Percentiles rank a stretch among this genome's conserved stretches.
Evolutionary conservation across 108 stramenopile species (phyloP).

Genomic region (Aurantiochytrium sp.): DNA sequence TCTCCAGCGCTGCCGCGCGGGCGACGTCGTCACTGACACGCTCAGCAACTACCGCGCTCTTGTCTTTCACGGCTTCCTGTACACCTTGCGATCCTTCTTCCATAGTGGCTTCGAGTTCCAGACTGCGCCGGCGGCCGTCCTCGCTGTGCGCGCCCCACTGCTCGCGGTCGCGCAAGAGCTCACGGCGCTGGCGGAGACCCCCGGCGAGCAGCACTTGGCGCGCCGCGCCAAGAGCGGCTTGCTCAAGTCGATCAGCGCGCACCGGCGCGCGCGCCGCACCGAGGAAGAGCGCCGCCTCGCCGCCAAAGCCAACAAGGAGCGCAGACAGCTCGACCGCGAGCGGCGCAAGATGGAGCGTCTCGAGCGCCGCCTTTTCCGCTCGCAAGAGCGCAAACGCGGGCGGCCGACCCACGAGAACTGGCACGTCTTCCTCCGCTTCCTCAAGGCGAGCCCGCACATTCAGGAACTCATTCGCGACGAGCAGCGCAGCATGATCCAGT

Average conservation of each 20-base stretch:
- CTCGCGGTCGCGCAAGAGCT: neutral
- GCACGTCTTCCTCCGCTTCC: neutral
- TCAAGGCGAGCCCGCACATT: neutral
- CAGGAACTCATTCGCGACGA: neutral
- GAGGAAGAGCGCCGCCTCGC: neutral
- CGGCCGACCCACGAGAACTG: neutral
- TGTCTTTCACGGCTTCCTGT: constrained; percentile 23
- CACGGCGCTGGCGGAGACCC: neutral
- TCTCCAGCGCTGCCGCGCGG: neutral
- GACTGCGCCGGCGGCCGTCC: neutral
- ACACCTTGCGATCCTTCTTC: neutral
- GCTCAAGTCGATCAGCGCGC: neutral
- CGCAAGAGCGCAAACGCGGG: neutral
- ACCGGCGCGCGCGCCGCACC: neutral
- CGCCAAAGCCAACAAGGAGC: neutral
- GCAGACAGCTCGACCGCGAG: neutral
- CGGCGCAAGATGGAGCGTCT: neutral
- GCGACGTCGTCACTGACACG: neutral
- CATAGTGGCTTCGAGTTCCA: neutral
- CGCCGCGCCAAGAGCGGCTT: neutral
- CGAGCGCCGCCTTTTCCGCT: neutral
- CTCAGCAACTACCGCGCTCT: neutral
- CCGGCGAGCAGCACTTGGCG: neutral
- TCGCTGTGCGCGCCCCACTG: neutral
- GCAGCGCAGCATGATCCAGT: neutral